Evolutionary conservation across 768 basidiomycete species (phyloP).

Genomic region (Pleurotus djamor): DNA sequence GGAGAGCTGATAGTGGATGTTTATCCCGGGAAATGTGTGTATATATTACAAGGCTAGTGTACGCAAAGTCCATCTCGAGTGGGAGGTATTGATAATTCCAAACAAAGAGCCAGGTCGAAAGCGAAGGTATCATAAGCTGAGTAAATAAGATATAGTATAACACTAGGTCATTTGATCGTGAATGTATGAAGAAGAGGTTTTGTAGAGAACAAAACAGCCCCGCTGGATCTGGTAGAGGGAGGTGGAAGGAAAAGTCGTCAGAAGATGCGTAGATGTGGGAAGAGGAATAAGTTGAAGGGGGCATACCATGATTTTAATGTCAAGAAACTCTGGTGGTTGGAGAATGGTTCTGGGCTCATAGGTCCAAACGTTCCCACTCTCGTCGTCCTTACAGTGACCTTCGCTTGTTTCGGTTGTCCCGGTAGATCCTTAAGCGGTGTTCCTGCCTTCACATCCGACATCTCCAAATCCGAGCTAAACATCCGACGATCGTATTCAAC

Average conservation of each 20-base stretch:
- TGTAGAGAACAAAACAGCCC: neutral
- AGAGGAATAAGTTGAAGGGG: neutral
- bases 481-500: conserved; percentile 4
- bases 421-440: neutral
- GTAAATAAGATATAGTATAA: neutral
- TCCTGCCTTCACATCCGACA: conserved; percentile 2
- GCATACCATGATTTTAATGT: conserved; percentile 4
- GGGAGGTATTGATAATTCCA: neutral
- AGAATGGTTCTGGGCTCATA: neutral
- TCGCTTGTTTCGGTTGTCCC: neutral
- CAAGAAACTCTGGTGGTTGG: conserved; percentile 2
- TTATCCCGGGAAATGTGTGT: neutral
- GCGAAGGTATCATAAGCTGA: neutral
- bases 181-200: neutral
- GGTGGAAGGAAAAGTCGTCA: no score
- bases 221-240: no score
- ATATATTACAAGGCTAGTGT: neutral
- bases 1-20: no score
- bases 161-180: neutral
- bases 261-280: neutral
- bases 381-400: conserved; percentile 2
- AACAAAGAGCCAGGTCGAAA: neutral
- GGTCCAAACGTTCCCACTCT: conserved; percentile 1
- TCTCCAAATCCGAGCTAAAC: neutral
- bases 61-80: neutral